Base-by-base conservation (phyloP, 257 asterid species). In the Vinca minor region DNA sequence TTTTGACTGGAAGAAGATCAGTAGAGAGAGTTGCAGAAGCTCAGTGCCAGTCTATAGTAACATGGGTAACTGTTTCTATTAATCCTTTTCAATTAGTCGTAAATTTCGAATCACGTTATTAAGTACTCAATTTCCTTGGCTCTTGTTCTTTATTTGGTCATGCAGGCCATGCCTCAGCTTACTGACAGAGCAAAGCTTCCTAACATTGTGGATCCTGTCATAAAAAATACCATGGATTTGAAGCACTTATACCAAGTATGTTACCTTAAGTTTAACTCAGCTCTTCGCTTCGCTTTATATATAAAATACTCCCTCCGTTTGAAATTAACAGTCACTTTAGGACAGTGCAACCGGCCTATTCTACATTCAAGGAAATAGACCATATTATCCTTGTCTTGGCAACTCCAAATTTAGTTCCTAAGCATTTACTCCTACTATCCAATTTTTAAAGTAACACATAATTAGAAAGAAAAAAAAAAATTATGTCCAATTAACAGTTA, bases 121-220 rank as follows among this genome's bases (percentile, higher is more conserved):
- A 23, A 25, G 49, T 35, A 25, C n/a, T 35, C 29, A 23, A 38
- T 46, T 57, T n/a, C 28, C 8, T 53, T 10, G n/a, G 12, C 59
- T 35, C 54, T 34, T 76, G 31, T 60, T 60, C 13, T 21, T 20
- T 26, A 29, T 38, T 46, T 64, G 41, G 32, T 42, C 50, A 69
- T 71, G 64, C 95, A 93, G 99, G 99, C 95, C 35, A 87, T 87
- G 89, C 94, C 99, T 68, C 99, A 83, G 79, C 95, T 93, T 57
- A 90, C 86, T 0, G 94, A 93, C 78, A 80, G 96, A 77, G 71
- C 89, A 65, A 89, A 90, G 89, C 95, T 93, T 68, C 96, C 97
- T 3, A 80, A 69, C 60, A 86, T 87, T 28, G 92, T 93, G 0
- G 97, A 93, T 73, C 87, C 86, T 31, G 82, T 74, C 78, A 89